phyloP scores from a whole-genome alignment of 1,139 yeast genomes.

The Yamadazyma siamensis region DNA sequence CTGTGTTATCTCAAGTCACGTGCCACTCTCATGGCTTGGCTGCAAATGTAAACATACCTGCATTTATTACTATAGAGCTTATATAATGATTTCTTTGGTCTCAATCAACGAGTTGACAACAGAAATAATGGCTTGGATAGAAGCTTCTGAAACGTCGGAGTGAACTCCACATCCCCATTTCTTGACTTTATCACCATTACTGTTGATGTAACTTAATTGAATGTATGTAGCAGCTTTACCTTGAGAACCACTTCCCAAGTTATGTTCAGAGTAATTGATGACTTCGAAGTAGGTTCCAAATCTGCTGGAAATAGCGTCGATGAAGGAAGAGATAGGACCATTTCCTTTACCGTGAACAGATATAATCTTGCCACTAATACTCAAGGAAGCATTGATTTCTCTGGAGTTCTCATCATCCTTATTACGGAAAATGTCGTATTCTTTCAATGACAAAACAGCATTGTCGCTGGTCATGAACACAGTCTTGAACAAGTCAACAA shows the following conservation, averaged over 20 bases:
- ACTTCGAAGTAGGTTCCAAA: slow-evolving; percentile 66
- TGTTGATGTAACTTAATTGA: slow-evolving; percentile 53
- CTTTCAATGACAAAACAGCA: slow-evolving; percentile 42
- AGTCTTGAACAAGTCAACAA: slow-evolving; percentile 68
- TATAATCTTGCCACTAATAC: slow-evolving; percentile 45
- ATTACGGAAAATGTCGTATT: slow-evolving; percentile 44
- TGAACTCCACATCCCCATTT: slow-evolving; percentile 96
- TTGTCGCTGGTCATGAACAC: slow-evolving; percentile 57
- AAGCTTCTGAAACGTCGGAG: slow-evolving; percentile 87
- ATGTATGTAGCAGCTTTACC: slow-evolving; percentile 91
- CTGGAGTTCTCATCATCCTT: slow-evolving; percentile 19
- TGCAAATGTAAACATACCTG: neutral
- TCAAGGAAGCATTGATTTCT: slow-evolving; percentile 35
- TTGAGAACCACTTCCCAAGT: slow-evolving; percentile 81
- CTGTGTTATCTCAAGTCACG: too few relatives aligned
- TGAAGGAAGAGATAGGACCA: slow-evolving; percentile 92
- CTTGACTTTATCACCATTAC: slow-evolving; percentile 31
- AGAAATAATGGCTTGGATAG: slow-evolving; percentile 42
- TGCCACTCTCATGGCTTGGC: too few relatives aligned
- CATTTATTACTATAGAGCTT: slow-evolving; percentile 2
- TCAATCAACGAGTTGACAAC: slow-evolving; percentile 34
- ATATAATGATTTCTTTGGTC: slow-evolving; percentile 22
- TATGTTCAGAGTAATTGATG: slow-evolving; percentile 84
- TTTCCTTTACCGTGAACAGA: slow-evolving; percentile 74
- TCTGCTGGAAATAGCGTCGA: slow-evolving; percentile 65